These are phyloP conservation scores for Ascocoryne sarcoides DNA, from an alignment of 2,329 filamentous ascomycete genomes.

Conservation along the genomic window DNA sequence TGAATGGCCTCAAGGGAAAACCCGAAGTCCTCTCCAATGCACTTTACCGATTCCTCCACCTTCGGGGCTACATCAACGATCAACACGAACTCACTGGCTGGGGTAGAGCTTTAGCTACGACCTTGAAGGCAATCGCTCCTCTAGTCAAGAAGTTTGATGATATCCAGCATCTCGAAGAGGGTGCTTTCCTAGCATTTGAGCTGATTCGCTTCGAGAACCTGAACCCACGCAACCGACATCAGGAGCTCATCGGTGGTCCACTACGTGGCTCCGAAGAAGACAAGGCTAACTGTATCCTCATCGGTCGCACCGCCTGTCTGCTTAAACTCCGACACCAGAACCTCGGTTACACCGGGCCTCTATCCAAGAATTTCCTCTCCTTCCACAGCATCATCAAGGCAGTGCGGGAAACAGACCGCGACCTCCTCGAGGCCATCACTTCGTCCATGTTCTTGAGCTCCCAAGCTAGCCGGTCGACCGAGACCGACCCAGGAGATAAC, in stretches of 20 bases:
- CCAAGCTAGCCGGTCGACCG: slow-evolving; percentile 36
- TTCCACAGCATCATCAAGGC: slow-evolving; percentile 78
- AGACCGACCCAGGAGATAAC: no score
- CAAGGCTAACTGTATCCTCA: slow-evolving; percentile 67
- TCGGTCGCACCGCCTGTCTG: slow-evolving; percentile 79
- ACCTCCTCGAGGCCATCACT: slow-evolving; percentile 75
- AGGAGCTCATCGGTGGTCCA: slow-evolving; percentile 46
- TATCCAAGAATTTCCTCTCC: slow-evolving; percentile 80
- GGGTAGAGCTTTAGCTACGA: slow-evolving; percentile 70
- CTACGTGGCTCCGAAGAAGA: slow-evolving; percentile 58
- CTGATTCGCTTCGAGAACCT: slow-evolving; percentile 72
- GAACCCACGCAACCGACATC: slow-evolving; percentile 54
- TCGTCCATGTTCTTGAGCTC: slow-evolving; percentile 73
- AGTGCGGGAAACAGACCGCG: slow-evolving; percentile 70
- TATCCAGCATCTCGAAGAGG: slow-evolving; percentile 56
- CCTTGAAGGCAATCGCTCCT: slow-evolving; percentile 54
- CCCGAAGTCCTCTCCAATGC: slow-evolving; percentile 64
- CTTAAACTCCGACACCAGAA: slow-evolving; percentile 72
- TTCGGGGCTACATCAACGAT: slow-evolving; percentile 76
- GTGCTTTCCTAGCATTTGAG: slow-evolving; percentile 76
- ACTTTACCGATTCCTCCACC: slow-evolving; percentile 81
- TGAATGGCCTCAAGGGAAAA: slow-evolving; percentile 44
- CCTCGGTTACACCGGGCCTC: slow-evolving; percentile 87
- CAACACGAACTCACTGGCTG: slow-evolving; percentile 73
- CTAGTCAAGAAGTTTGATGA: slow-evolving; percentile 34